phyloP scores from a whole-genome alignment of 352 stramenopile genomes.

The Pythium chondricola region DNA sequence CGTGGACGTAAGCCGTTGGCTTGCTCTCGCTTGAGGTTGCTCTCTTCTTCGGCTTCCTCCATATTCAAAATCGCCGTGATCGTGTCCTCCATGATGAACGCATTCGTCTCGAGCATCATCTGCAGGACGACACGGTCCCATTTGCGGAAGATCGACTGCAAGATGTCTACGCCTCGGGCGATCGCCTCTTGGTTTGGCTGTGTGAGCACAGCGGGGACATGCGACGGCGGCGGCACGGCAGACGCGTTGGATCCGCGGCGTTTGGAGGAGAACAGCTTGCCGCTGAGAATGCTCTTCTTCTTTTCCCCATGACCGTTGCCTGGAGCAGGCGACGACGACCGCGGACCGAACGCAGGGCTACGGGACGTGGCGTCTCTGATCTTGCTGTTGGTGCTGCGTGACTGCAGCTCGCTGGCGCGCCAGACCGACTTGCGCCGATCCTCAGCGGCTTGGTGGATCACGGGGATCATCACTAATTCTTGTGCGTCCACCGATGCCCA shows the following conservation, averaged over 20 bases:
- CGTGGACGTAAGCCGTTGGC: conserved; percentile 3
- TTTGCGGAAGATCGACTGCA: conserved; percentile 77
- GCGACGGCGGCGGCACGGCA: conserved; percentile 3
- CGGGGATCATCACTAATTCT: conserved; percentile 10
- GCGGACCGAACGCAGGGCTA: conserved; percentile 12
- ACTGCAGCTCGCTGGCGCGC: conserved; percentile 2
- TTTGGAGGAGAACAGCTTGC: conserved; percentile 53
- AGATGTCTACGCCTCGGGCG: conserved; percentile 55
- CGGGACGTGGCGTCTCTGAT: background rate
- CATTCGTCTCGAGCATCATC: conserved; percentile 68
- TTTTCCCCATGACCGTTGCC: conserved; percentile 4
- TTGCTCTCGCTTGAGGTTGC: conserved; percentile 16
- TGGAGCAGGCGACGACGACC: conserved; percentile 3
- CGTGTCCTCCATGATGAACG: conserved; percentile 75
- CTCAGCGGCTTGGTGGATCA: conserved; percentile 2
- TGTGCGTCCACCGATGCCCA: too few relatives aligned
- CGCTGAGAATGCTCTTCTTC: conserved; percentile 35
- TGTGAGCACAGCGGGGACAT: conserved; percentile 1
- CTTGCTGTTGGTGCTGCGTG: background rate
- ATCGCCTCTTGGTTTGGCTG: conserved; percentile 42
- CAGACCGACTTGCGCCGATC: conserved; percentile 12
- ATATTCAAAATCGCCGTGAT: conserved; percentile 76
- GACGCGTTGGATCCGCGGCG: conserved; percentile 20
- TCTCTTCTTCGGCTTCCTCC: conserved; percentile 47
- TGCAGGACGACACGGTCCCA: conserved; percentile 66